Evolutionary conservation across 1,284 basidiomycete genomes (phyloP).

Genomic region (Rhodotorula sp.): DNA sequence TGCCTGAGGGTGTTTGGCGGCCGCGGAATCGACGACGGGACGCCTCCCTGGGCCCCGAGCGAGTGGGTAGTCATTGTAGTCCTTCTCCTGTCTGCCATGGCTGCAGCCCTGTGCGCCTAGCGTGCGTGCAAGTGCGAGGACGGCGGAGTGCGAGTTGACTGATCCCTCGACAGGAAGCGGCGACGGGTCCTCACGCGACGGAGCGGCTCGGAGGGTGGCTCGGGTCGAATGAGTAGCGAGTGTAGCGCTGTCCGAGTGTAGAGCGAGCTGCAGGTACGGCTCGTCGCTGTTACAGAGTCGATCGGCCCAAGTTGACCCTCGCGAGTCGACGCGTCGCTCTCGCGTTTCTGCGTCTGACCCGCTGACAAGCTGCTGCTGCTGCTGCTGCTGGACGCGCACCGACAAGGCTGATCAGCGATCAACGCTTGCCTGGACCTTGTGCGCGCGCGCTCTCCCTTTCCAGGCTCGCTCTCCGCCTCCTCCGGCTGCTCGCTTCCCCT

Average conservation of each 20-base stretch:
- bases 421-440: neutral
- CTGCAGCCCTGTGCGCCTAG: neutral
- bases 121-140: neutral
- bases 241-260: too few relatives aligned
- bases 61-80: slow-evolving; percentile 20
- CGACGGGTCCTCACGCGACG: too few relatives aligned
- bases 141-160: slow-evolving; percentile 11
- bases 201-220: too few relatives aligned
- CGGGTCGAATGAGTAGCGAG: too few relatives aligned
- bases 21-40: slow-evolving; percentile 34
- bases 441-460: neutral
- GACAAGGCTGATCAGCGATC: too few relatives aligned
- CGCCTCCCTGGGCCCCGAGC: neutral
- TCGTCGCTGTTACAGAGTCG: too few relatives aligned
- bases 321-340: neutral
- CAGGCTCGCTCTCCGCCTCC: neutral
- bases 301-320: neutral
- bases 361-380: too few relatives aligned
- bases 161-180: slow-evolving; percentile 1
- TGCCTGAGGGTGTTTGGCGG: slow-evolving; percentile 23
- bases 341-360: too few relatives aligned
- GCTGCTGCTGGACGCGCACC: too few relatives aligned
- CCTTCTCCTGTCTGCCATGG: slow-evolving; percentile 34
- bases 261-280: too few relatives aligned
- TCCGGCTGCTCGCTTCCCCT: neutral